phyloP scores from a whole-genome alignment of 495 filamentous ascomycete species.

The Talaromyces wortmannii region DNA sequence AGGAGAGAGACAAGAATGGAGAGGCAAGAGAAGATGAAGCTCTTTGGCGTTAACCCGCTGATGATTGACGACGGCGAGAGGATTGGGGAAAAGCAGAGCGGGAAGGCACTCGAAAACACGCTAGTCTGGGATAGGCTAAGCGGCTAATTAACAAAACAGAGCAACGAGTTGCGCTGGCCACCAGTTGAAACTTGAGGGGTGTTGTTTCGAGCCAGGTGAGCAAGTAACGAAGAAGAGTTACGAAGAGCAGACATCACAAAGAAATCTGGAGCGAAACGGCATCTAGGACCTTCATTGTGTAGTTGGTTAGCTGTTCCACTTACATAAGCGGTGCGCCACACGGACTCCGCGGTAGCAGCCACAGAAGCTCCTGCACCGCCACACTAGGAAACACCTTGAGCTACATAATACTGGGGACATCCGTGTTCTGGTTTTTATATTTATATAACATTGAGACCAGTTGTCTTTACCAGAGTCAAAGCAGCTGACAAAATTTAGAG shows the following conservation, averaged over 20 bases:
- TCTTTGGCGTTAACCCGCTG: not conserved
- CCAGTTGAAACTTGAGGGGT: too few relatives aligned
- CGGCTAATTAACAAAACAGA: too few relatives aligned
- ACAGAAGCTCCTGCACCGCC: not conserved
- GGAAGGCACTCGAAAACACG: not conserved
- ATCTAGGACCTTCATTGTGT: not conserved
- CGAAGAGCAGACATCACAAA: not conserved
- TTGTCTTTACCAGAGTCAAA: too few relatives aligned
- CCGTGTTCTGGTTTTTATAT: too few relatives aligned
- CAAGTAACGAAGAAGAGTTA: not conserved
- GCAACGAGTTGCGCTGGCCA: too few relatives aligned
- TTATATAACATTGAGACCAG: too few relatives aligned
- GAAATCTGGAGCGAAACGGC: not conserved
- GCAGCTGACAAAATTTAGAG: too few relatives aligned
- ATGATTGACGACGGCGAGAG: not conserved
- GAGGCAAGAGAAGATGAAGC: slow-evolving; percentile 10
- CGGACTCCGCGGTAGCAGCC: not conserved
- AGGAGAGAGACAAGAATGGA: not conserved
- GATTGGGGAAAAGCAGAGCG: slow-evolving; percentile 6
- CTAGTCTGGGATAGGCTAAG: not conserved
- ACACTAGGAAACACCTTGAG: too few relatives aligned
- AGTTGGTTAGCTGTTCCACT: not conserved
- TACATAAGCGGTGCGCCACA: not conserved
- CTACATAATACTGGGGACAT: too few relatives aligned
- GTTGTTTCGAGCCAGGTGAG: too few relatives aligned